Conservation (phyloP, 805 yeast genomes). For the Saccharomycopsis fodiens region DNA sequence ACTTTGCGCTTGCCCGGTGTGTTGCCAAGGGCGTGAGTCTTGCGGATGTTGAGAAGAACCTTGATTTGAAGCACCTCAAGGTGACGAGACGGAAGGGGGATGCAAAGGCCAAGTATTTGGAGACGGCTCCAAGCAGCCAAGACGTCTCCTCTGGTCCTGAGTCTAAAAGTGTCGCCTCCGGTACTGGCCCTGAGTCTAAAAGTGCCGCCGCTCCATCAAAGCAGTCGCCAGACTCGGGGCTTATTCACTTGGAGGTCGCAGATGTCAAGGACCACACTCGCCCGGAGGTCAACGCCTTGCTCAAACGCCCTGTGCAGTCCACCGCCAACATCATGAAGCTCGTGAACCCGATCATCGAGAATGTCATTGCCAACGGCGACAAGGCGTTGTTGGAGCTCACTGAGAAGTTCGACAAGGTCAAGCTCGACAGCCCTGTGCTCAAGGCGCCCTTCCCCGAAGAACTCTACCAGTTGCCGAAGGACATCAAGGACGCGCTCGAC, state of each 20-base stretch:
- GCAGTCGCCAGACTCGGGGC: too few species aligned
- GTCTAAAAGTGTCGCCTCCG: conserved; percentile 21
- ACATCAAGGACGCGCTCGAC: conserved; percentile 78
- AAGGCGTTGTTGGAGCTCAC: conserved; percentile 83
- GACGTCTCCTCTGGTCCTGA: not conserved
- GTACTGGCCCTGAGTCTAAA: too few species aligned
- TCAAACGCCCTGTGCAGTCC: conserved; percentile 92
- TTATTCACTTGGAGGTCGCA: conserved; percentile 45
- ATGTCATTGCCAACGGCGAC: conserved; percentile 75
- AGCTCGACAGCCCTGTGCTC: conserved; percentile 62
- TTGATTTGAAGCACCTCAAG: conserved; percentile 76
- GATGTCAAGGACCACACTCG: conserved; percentile 34
- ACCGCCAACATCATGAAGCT: conserved; percentile 88
- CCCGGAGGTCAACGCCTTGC: conserved; percentile 48
- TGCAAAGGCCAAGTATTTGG: conserved; percentile 63
- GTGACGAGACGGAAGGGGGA: conserved; percentile 93
- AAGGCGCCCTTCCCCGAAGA: conserved; percentile 82
- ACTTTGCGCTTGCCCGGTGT: conserved; percentile 68
- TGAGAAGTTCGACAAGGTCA: conserved; percentile 83
- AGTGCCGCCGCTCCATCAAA: conserved; percentile 20
- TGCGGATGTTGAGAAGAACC: conserved; percentile 74
- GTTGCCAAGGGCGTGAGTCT: conserved; percentile 72
- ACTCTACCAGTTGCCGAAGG: conserved; percentile 64
- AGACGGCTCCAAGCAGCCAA: conserved; percentile 3
- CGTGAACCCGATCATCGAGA: conserved; percentile 81